phyloP scores from a whole-genome alignment of 176 grass and related monocot species.

The Juncus effusus region DNA sequence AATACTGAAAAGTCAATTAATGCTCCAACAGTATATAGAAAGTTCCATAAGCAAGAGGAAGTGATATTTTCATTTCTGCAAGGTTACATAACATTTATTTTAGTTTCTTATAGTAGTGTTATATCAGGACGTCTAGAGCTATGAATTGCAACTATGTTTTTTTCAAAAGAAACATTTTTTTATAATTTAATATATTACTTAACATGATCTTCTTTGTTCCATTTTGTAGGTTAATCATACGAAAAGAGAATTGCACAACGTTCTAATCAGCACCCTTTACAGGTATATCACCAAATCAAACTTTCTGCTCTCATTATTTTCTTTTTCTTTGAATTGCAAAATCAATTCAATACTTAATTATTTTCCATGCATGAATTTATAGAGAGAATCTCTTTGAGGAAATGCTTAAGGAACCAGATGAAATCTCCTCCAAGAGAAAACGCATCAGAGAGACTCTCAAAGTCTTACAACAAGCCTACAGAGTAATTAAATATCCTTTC shows the following conservation, averaged over 20 bases:
- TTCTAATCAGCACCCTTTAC: constrained; percentile 82
- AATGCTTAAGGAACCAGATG: constrained; percentile 92
- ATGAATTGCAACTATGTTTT: background rate
- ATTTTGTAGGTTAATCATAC: constrained; percentile 92
- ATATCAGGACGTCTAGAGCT: no score
- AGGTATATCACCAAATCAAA: constrained; percentile 38
- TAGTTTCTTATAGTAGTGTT: no score
- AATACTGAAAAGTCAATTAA: background rate
- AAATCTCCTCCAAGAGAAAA: constrained; percentile 73
- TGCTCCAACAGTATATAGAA: no score
- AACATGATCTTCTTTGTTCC: constrained; percentile 25
- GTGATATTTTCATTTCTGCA: background rate
- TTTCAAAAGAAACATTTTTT: constrained; percentile 7
- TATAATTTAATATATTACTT: constrained; percentile 22
- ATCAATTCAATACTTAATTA: background rate
- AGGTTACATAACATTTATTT: no score
- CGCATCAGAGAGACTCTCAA: constrained; percentile 68
- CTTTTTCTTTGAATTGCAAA: background rate
- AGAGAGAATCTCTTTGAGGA: constrained; percentile 79
- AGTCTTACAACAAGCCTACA: constrained; percentile 93
- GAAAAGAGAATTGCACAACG: constrained; percentile 93
- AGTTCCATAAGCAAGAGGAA: no score
- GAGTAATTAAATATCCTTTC: constrained; percentile 33
- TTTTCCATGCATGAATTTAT: constrained; percentile 15
- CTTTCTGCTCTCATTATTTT: background rate